These are phyloP conservation scores for Malbranchea zuffiana DNA, from an alignment of 2,329 filamentous ascomycete genomes.

Conservation along the genomic window DNA sequence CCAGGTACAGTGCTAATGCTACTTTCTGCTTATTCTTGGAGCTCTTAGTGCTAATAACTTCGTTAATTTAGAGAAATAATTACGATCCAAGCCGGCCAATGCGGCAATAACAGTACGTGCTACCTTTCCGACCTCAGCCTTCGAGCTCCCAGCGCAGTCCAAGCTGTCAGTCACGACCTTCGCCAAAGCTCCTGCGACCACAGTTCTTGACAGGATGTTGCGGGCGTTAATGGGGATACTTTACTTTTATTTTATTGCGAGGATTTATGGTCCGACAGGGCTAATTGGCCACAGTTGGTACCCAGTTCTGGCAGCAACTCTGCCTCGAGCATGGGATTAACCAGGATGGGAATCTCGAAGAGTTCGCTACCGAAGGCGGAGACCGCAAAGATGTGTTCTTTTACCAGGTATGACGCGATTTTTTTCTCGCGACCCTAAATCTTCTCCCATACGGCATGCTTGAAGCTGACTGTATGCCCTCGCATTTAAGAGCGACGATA, in stretches of 20 bases:
- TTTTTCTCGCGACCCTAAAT: conserved; percentile 1
- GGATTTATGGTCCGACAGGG: not conserved
- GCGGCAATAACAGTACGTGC: conserved; percentile 92
- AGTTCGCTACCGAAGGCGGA: conserved; percentile 94
- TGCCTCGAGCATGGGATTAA: conserved; percentile 98
- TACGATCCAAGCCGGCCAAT: conserved; percentile 96
- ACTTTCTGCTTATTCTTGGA: not conserved
- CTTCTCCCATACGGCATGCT: conserved; percentile 4
- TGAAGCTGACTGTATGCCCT: too few species aligned
- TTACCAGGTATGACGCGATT: conserved; percentile 52
- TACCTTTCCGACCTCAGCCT: conserved; percentile 5
- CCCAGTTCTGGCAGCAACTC: conserved; percentile 97
- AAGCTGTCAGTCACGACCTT: conserved; percentile 1
- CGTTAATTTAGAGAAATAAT: conserved; percentile 82
- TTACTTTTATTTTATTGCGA: not conserved
- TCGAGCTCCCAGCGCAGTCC: not conserved
- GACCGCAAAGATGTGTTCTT: conserved; percentile 99
- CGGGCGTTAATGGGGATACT: not conserved
- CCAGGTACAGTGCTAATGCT: conserved; percentile 2
- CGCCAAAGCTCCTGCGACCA: not conserved
- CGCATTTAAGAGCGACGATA: conserved; percentile 99
- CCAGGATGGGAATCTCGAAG: conserved; percentile 91
- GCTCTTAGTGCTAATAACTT: not conserved
- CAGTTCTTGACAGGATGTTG: not conserved
- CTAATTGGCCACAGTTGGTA: conserved; percentile 55